A percentile compares a stretch with the other conserved stretches of the same genome.
Evolutionary conservation across 2,329 filamentous ascomycete species (phyloP).

Genomic region (Penicillium sp.): DNA sequence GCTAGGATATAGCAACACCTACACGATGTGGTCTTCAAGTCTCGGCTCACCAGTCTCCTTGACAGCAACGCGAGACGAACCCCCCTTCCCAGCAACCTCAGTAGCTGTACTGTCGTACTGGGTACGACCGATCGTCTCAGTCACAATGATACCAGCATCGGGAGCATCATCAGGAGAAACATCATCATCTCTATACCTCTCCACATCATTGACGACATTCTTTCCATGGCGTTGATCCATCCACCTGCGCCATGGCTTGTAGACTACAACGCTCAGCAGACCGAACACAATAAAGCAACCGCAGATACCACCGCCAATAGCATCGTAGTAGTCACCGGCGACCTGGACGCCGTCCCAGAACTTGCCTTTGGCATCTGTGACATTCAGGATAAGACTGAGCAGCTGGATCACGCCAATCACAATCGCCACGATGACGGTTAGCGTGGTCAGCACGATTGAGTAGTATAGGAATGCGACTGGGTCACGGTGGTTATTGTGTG

Average conservation of each 20-base stretch:
- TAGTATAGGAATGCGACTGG: slow-evolving; percentile 91
- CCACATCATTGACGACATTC: slow-evolving; percentile 21
- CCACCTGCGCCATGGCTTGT: slow-evolving; percentile 73
- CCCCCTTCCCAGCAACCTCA: slow-evolving; percentile 13
- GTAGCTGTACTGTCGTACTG: neutral
- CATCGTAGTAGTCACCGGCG: slow-evolving; percentile 77
- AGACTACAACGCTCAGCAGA: slow-evolving; percentile 68
- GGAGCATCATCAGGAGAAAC: slow-evolving; percentile 2
- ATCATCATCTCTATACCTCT: slow-evolving; percentile 23
- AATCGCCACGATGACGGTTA: slow-evolving; percentile 80
- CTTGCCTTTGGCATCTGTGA: slow-evolving; percentile 68
- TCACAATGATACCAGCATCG: neutral
- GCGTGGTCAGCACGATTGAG: slow-evolving; percentile 78
- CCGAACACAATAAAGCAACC: slow-evolving; percentile 80
- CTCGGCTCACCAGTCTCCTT: slow-evolving; percentile 16
- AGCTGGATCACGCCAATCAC: slow-evolving; percentile 86
- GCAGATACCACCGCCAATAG: slow-evolving; percentile 83
- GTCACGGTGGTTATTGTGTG: slow-evolving; percentile 62
- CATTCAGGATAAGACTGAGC: slow-evolving; percentile 73
- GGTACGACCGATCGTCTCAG: neutral
- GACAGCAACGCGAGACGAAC: slow-evolving; percentile 15
- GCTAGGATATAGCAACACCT: neutral
- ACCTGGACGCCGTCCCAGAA: slow-evolving; percentile 88
- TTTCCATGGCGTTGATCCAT: slow-evolving; percentile 46
- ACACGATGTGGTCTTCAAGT: slow-evolving; percentile 20